These are phyloP conservation scores for Gamsiella multidivaricata DNA, from an alignment of 192 early-diverging fungal species.

Conservation along the genomic window DNA sequence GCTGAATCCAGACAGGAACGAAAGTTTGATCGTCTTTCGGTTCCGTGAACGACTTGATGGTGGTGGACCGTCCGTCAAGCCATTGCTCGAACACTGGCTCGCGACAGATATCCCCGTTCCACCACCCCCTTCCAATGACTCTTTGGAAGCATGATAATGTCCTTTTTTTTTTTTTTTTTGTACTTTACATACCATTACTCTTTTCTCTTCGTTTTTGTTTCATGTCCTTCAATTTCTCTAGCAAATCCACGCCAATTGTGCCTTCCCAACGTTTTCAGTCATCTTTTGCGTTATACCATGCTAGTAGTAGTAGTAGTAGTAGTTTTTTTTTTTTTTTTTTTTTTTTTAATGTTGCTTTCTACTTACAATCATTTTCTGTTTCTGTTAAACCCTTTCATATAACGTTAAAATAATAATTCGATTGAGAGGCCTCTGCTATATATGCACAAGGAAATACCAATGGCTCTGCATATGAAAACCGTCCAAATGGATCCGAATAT, in stretches of 20 bases:
- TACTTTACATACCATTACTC: neutral
- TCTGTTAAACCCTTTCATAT: too few species aligned
- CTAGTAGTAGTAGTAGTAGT: neutral
- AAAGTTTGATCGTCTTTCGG: conserved; percentile 47
- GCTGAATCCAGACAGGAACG: conserved; percentile 52
- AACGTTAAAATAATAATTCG: too few species aligned
- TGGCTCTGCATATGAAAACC: too few species aligned
- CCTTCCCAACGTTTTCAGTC: neutral
- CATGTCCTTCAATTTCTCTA: neutral
- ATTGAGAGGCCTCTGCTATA: too few species aligned
- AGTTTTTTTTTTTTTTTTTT: neutral
- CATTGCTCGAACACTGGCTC: conserved; percentile 36
- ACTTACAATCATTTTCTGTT: neutral
- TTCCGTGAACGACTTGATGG: conserved; percentile 46
- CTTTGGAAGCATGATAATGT: conserved; percentile 3
- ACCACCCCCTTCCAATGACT: conserved; percentile 9
- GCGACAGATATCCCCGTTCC: conserved; percentile 29
- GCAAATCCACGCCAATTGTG: neutral
- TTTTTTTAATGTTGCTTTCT: neutral
- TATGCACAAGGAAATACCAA: too few species aligned
- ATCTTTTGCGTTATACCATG: neutral
- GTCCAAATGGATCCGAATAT: too few species aligned
- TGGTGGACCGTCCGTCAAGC: conserved; percentile 33
- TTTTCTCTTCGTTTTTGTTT: neutral
- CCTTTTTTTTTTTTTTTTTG: neutral